Evolutionary conservation across 2,329 filamentous ascomycete species (phyloP).

Genomic region (Fusarium sp.): DNA sequence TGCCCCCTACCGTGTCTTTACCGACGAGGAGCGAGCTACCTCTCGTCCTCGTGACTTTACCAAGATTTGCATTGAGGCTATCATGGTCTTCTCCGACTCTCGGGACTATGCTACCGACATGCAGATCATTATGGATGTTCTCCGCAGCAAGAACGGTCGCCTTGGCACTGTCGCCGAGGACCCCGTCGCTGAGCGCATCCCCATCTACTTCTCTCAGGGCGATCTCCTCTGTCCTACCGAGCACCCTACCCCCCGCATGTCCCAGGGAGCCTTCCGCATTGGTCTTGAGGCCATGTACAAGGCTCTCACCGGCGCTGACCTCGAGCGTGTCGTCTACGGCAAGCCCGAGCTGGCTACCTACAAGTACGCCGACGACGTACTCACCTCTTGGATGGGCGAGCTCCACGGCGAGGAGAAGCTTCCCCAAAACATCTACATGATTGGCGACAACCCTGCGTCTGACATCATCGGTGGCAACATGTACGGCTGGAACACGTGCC

Average conservation of each 20-base stretch:
- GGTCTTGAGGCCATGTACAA: slow-evolving; percentile 82
- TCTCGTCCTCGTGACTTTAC: slow-evolving; percentile 79
- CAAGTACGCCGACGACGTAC: slow-evolving; percentile 71
- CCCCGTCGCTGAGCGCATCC: slow-evolving; percentile 65
- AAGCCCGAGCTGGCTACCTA: slow-evolving; percentile 85
- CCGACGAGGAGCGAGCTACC: slow-evolving; percentile 68
- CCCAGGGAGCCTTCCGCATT: slow-evolving; percentile 87
- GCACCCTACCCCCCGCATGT: slow-evolving; percentile 84
- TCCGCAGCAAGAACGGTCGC: slow-evolving; percentile 80
- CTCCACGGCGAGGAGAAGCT: slow-evolving; percentile 78
- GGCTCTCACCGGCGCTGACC: slow-evolving; percentile 66
- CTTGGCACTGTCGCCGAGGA: slow-evolving; percentile 72
- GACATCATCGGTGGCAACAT: slow-evolving; percentile 73
- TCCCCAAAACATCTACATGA: slow-evolving; percentile 84
- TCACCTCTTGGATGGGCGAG: slow-evolving; percentile 80
- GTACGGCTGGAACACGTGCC: slow-evolving; percentile 85
- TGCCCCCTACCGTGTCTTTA: slow-evolving; percentile 84
- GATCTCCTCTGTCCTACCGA: slow-evolving; percentile 87
- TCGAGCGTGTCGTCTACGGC: slow-evolving; percentile 55
- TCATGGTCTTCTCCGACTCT: slow-evolving; percentile 93
- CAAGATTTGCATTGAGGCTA: slow-evolving; percentile 84
- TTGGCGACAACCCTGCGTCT: slow-evolving; percentile 79
- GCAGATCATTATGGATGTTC: slow-evolving; percentile 82
- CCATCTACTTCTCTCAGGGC: slow-evolving; percentile 85
- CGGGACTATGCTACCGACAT: slow-evolving; percentile 91